Conservation (phyloP, 768 basidiomycete species). For the Phanerochaete sordida region DNA sequence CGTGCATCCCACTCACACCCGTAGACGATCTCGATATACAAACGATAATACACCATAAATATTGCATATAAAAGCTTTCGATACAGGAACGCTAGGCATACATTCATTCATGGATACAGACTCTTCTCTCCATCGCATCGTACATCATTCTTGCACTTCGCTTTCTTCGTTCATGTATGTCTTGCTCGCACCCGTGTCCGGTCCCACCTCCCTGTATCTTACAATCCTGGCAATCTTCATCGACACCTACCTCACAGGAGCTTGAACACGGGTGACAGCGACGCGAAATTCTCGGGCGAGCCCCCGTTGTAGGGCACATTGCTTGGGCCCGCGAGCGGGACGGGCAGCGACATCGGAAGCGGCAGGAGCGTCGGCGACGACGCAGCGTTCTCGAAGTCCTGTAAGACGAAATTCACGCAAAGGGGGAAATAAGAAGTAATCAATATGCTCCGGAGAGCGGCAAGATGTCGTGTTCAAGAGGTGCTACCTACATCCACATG, state of each 20-base stretch:
- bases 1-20: conserved; percentile 21
- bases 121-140: background rate
- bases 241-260: conserved; percentile 14
- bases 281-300: conserved; percentile 14
- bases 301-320: conserved; percentile 19
- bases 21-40: conserved; percentile 10
- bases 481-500: conserved; percentile 63
- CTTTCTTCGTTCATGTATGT: conserved; percentile 3
- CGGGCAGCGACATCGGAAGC: conserved; percentile 16
- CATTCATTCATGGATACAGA: conserved; percentile 10
- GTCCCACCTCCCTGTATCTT: conserved; percentile 9
- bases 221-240: conserved; percentile 1
- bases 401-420: conserved; percentile 9
- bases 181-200: background rate
- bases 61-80: conserved; percentile 3
- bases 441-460: background rate
- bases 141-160: conserved; percentile 3
- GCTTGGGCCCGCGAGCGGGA: conserved; percentile 6
- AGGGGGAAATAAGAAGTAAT: conserved; percentile 1
- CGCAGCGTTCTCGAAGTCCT: conserved; percentile 31
- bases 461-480: background rate
- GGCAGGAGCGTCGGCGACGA: conserved; percentile 26
- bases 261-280: conserved; percentile 24
- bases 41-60: conserved; percentile 6
- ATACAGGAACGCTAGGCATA: conserved; percentile 6